Evolutionary conservation across 192 early-diverging fungal species (phyloP).

Genomic region (Dimargaris verticillata): DNA sequence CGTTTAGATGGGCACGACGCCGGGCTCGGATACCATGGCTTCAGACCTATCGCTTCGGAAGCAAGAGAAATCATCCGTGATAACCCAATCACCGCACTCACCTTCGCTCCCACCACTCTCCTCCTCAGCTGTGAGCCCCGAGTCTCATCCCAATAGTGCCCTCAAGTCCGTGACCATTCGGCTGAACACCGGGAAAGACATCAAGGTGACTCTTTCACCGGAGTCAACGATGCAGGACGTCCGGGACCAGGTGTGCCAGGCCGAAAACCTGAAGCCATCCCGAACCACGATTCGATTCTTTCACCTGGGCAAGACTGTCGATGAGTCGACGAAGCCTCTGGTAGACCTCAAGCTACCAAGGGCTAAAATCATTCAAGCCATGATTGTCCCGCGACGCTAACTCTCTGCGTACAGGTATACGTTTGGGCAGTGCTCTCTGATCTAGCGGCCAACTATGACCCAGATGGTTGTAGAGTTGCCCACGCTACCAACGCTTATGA

Average conservation of each 20-base stretch:
- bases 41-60: too few relatives aligned
- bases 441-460: too few relatives aligned
- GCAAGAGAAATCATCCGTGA: neutral
- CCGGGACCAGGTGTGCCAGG: neutral
- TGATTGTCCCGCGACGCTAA: constrained; percentile 11
- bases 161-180: neutral
- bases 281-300: constrained; percentile 1
- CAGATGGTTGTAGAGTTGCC: too few relatives aligned
- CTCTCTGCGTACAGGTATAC: too few relatives aligned
- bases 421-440: too few relatives aligned
- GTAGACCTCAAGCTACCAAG: neutral
- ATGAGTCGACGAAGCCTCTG: neutral
- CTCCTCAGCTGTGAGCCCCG: neutral
- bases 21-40: too few relatives aligned
- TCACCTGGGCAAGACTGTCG: constrained; percentile 1
- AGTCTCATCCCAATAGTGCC: neutral
- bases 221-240: neutral
- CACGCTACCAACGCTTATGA: too few relatives aligned
- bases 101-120: too few relatives aligned
- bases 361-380: constrained; percentile 2
- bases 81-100: neutral
- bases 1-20: too few relatives aligned
- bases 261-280: neutral
- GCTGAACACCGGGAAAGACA: neutral
- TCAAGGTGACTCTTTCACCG: neutral